phyloP scores from a whole-genome alignment of 306 rosid genomes.

The Datisca glomerata region DNA sequence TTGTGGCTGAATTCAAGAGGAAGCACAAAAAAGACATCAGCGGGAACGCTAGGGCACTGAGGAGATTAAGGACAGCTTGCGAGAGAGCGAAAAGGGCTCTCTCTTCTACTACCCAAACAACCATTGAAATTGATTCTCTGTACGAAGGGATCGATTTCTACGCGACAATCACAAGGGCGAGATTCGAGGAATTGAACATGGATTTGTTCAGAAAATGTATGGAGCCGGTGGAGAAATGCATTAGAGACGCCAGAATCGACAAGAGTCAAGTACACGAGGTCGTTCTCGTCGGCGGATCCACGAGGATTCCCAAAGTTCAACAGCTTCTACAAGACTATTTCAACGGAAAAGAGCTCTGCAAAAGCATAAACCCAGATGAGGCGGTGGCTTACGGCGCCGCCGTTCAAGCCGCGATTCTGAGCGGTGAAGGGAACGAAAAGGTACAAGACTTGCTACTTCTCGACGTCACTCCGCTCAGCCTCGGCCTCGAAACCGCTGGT shows the following conservation, averaged over 20 bases:
- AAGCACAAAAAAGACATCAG: slow-evolving; percentile 69
- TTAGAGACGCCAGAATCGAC: slow-evolving; percentile 58
- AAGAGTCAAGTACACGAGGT: slow-evolving; percentile 55
- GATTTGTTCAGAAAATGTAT: slow-evolving; percentile 70
- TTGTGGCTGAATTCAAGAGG: slow-evolving; percentile 43
- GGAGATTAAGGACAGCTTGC: slow-evolving; percentile 67
- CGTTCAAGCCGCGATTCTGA: slow-evolving; percentile 73
- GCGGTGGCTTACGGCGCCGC: slow-evolving; percentile 89
- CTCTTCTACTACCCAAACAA: slow-evolving; percentile 58
- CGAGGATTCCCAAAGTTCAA: slow-evolving; percentile 69
- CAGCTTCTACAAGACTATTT: slow-evolving; percentile 63
- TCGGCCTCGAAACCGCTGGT: slow-evolving; percentile 67
- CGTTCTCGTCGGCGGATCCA: slow-evolving; percentile 77
- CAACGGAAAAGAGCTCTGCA: slow-evolving; percentile 79
- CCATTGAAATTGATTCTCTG: slow-evolving; percentile 64
- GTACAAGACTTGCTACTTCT: slow-evolving; percentile 63
- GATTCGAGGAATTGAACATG: slow-evolving; percentile 71
- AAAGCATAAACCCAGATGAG: slow-evolving; percentile 76
- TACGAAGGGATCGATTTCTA: slow-evolving; percentile 76
- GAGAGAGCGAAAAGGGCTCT: slow-evolving; percentile 69
- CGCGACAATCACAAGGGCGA: slow-evolving; percentile 59
- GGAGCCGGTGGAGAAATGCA: slow-evolving; percentile 82
- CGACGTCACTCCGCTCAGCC: slow-evolving; percentile 68
- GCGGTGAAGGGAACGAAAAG: slow-evolving; percentile 59
- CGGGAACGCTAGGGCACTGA: slow-evolving; percentile 57